Conservation (phyloP, 75 land plant species). For the Selaginella moellendorffii region DNA sequence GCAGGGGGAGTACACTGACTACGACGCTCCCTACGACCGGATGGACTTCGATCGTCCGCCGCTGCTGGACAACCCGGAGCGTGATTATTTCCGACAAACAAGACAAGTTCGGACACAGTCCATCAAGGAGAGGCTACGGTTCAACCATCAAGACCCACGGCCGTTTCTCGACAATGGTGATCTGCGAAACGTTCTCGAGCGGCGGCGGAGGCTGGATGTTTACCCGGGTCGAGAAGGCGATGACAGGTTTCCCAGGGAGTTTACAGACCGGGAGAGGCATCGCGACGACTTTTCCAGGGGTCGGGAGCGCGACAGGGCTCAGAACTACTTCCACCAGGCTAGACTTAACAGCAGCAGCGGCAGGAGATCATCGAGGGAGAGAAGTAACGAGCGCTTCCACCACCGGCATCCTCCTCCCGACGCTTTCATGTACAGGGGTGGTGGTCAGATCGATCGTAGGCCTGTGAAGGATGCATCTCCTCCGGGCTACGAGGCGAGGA, state of each 20-base stretch:
- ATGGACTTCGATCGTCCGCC: not conserved
- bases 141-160: not conserved
- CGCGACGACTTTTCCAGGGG: constrained; percentile 12
- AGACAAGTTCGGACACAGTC: too few relatives aligned
- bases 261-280: not conserved
- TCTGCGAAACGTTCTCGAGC: constrained; percentile 37
- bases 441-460: not conserved
- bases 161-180: constrained; percentile 19
- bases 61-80: not conserved
- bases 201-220: constrained; percentile 35
- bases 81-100: not conserved
- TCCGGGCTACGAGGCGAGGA: not conserved
- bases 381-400: not conserved
- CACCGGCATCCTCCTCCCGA: not conserved
- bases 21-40: too few relatives aligned
- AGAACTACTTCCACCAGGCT: not conserved
- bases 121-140: not conserved
- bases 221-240: constrained; percentile 9
- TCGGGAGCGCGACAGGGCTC: constrained; percentile 1
- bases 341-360: constrained; percentile 9
- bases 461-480: not conserved
- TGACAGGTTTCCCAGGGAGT: constrained; percentile 6
- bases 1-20: too few relatives aligned
- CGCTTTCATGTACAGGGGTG: too few relatives aligned
- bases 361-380: not conserved